phyloP scores from a whole-genome alignment of 139 green algal species.

The Yamagishiella unicocca region DNA sequence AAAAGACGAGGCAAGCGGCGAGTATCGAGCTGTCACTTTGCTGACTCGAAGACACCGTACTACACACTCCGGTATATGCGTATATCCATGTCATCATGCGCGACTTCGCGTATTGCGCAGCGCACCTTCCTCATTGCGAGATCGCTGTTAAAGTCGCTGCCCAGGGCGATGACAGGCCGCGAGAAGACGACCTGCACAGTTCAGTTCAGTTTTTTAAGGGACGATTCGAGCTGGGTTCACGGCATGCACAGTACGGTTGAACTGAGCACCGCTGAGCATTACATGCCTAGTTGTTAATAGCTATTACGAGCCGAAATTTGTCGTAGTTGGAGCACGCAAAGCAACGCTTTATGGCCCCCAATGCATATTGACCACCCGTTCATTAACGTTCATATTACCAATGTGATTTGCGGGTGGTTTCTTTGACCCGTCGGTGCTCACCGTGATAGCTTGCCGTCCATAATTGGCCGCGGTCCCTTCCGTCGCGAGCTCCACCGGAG shows the following conservation, averaged over 20 bases:
- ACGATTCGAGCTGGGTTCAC: neutral
- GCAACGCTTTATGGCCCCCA: too few relatives aligned
- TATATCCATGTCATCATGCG: neutral
- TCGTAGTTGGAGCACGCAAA: too few relatives aligned
- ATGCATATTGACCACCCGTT: too few relatives aligned
- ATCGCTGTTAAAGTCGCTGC: slow-evolving; percentile 60
- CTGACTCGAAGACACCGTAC: neutral
- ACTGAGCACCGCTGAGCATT: neutral
- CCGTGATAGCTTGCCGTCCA: slow-evolving; percentile 54
- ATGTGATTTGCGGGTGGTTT: neutral
- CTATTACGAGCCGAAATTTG: neutral
- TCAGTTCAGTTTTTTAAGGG: neutral
- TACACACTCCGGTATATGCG: neutral
- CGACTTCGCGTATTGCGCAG: neutral
- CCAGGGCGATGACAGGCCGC: slow-evolving; percentile 71
- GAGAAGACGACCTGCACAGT: slow-evolving; percentile 67
- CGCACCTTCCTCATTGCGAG: neutral
- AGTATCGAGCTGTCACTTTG: neutral
- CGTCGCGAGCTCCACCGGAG: slow-evolving; percentile 42
- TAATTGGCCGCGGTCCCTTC: neutral
- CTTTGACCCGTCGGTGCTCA: neutral
- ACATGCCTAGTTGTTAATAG: neutral
- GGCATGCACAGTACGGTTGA: neutral
- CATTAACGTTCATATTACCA: neutral
- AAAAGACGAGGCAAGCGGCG: neutral